phyloP scores from a whole-genome alignment of 352 stramenopile species.

The Phytopythium aichiense region DNA sequence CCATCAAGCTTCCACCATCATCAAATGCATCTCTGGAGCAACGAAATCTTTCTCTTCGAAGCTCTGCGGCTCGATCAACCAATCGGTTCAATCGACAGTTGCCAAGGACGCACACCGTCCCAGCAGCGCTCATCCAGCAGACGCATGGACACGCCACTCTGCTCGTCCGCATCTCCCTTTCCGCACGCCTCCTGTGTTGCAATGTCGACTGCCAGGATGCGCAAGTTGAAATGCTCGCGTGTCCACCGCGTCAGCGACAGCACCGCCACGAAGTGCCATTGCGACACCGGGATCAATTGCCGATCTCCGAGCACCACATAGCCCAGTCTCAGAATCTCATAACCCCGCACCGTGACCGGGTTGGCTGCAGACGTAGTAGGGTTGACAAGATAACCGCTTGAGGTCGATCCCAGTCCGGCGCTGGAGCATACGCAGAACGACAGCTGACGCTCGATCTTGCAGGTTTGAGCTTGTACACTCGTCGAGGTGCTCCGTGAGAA shows the following conservation, averaged over 20 bases:
- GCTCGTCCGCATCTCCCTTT: not conserved
- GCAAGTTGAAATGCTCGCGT: not conserved
- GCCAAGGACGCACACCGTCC: not conserved
- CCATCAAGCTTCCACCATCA: too few relatives aligned
- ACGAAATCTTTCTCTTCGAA: too few relatives aligned
- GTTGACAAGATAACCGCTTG: not conserved
- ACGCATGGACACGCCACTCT: not conserved
- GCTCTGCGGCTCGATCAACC: not conserved
- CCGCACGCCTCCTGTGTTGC: not conserved
- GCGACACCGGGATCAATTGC: not conserved
- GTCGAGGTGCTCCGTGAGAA: not conserved
- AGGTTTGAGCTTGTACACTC: not conserved
- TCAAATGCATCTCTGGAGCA: too few relatives aligned
- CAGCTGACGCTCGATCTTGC: not conserved
- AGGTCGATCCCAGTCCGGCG: not conserved
- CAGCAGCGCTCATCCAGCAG: not conserved
- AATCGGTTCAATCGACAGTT: not conserved
- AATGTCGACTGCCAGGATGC: not conserved
- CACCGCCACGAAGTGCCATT: not conserved
- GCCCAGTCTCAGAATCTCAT: constrained; percentile 1
- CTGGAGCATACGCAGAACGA: not conserved
- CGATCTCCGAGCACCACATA: not conserved
- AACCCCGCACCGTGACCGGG: not conserved
- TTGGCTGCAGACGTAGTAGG: too few relatives aligned
- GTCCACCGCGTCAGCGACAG: not conserved